Evolutionary conservation across 148 eudicot genomes (phyloP), one percentile per base, ranked within the genome.

Genomic region (Rhododendron henanense): DNA sequence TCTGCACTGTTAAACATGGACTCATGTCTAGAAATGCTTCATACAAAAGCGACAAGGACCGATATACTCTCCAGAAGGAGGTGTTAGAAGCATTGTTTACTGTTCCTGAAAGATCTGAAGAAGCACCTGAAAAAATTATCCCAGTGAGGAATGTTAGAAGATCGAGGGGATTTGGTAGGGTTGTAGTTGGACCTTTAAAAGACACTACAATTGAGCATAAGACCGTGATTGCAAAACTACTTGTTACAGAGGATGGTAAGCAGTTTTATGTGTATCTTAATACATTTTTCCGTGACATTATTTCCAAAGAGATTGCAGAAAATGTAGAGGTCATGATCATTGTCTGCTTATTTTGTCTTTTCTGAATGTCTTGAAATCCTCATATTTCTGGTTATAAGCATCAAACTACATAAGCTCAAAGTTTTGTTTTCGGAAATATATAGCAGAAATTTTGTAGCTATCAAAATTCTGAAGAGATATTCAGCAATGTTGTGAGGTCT

Each of bases 41-140:
- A 65, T 59, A 85, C 75, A 87, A 87, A 82, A 88, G 87, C 86
- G 76, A 85, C 80, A 91, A 89, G 41, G 87, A 83, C 84, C 86
- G 83, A 51, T 78, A 75, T 80, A 86, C 85, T 25, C 87, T 92
- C 41, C 89, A 93, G 87, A 91, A 86, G 87, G 97, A 95, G 86
- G 78, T 95, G 48, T 75, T 95, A 85, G 90, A 87, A 78, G 82
- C 94, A n/a, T 82, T 95, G 78, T 95, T 94, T 90, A 78, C n/a
- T 86, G 90, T 85, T 80, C 91, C 94, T 83, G 89, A 83, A 84
- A 92, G 92, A 87, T 79, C 82, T 80, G 93, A 90, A 88, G 90
- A 91, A 28, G 87, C 71, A 31, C 89, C 88, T 33, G 88, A 73
- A 87, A 75, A 51, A 82, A 55, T 78, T 59, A 35, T 6, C 59